Base-by-base conservation (phyloP, 169 alveolate genomes). In the Plasmodium berghei region DNA sequence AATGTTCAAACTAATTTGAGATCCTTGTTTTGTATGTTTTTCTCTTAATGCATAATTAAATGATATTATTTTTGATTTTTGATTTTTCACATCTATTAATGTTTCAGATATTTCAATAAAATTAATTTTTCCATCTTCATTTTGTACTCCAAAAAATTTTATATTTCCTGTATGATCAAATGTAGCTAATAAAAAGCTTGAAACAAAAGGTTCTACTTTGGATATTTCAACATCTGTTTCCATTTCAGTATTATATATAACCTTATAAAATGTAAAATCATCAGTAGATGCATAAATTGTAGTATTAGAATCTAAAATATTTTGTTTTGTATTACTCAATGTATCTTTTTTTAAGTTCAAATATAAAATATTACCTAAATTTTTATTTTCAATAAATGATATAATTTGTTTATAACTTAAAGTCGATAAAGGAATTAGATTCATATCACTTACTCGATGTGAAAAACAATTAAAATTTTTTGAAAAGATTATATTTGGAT, bases 381-480 rank as follows among this genome's bases (percentile, higher is more conserved):
- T 28, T 42, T 56, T 12, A 16, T 55, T 24, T 28, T 10, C 26
- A 20, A 8, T 16, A 14, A 20, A 28, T 14, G 58, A 14, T 24
- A 28, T 55, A 9, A 83, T 14, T 40, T 9, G 16, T 6, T 48
- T 45, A 28, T 69, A 69, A 62, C 59, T 83, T 20, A 42, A 58
- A 16, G 42, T 12, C 9, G 85, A 58, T 72, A 83, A 45, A 9
- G 83, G 90, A 20, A 83, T 49, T 40, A 83, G 48, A 18, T 71
- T 67, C 85, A 83, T 83, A 34, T 66, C 90, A 20, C 90, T 83
- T 46, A 83, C 46, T n/a, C 90, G 90, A 49, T 83, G 90, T 9
- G 67, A 3, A 72, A 83, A 83, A 49, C 90, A 83, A 28, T 56
- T 55, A 42, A 83, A 66, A 83, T 83, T 69, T 34, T 55, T 80